Evolutionary conservation across 495 filamentous ascomycete genomes (phyloP).

Genomic region (Aspergillus olivimuriae): DNA sequence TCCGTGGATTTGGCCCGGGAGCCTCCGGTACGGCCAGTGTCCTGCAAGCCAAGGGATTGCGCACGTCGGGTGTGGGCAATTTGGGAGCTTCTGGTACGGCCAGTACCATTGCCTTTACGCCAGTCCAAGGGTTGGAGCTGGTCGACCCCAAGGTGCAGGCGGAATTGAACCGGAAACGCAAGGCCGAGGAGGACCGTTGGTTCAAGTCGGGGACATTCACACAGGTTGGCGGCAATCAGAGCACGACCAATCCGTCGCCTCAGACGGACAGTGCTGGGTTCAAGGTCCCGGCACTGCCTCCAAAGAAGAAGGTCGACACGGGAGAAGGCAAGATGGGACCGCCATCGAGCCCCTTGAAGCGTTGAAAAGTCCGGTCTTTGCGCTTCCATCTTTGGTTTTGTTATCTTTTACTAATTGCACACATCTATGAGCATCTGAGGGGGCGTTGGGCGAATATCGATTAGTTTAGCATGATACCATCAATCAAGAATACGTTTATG

Average conservation of each 20-base stretch:
- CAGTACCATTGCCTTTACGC: constrained; percentile 85
- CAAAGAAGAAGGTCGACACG: constrained; percentile 38
- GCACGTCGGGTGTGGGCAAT: constrained; percentile 67
- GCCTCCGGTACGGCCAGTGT: constrained; percentile 55
- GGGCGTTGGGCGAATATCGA: constrained; percentile 10
- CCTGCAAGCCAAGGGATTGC: constrained; percentile 66
- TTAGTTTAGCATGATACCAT: constrained; percentile 18
- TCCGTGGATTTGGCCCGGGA: constrained; percentile 69
- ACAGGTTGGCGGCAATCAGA: constrained; percentile 58
- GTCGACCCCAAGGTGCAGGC: constrained; percentile 89
- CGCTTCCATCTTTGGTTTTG: constrained; percentile 1
- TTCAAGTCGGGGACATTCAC: constrained; percentile 96
- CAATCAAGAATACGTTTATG: constrained; percentile 8
- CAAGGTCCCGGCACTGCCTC: constrained; percentile 45
- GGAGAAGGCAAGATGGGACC: constrained; percentile 41
- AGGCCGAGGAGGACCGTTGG: constrained; percentile 91
- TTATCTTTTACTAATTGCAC: too few species aligned
- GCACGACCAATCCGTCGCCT: constrained; percentile 14
- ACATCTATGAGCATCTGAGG: constrained; percentile 2
- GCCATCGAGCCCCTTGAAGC: constrained; percentile 27
- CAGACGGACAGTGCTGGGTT: constrained; percentile 37
- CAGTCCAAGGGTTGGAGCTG: constrained; percentile 89
- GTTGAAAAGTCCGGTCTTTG: constrained; percentile 4
- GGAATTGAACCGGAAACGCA: constrained; percentile 74
- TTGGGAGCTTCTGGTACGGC: constrained; percentile 62